Evolutionary conservation across 768 basidiomycete genomes (phyloP).

Genomic region (Cystobasidium tubakii): DNA sequence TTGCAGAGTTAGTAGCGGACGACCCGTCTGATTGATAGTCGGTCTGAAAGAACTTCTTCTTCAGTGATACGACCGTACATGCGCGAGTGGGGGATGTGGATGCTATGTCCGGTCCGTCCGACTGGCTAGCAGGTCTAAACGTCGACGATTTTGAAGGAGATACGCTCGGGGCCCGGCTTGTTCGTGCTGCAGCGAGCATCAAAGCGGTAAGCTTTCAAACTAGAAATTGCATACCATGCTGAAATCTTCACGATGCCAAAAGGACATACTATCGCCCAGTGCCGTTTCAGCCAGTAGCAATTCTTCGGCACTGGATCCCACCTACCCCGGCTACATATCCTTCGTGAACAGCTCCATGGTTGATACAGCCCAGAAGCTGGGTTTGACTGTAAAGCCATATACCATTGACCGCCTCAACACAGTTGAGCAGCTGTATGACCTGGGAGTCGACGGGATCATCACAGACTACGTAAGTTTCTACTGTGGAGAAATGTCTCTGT

Average conservation of each 20-base stretch:
- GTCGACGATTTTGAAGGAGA: slow-evolving; percentile 35
- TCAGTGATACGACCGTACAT: slow-evolving; percentile 32
- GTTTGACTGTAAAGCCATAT: slow-evolving; percentile 34
- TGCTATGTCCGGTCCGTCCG: slow-evolving; percentile 31
- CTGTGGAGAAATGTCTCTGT: background rate
- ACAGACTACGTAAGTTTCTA: slow-evolving; percentile 20
- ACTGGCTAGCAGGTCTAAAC: slow-evolving; percentile 33
- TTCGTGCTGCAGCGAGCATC: slow-evolving; percentile 34
- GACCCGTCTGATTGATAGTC: background rate
- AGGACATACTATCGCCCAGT: slow-evolving; percentile 36
- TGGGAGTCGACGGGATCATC: slow-evolving; percentile 25
- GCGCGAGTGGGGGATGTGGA: slow-evolving; percentile 11
- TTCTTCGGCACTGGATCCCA: slow-evolving; percentile 14
- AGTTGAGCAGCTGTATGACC: slow-evolving; percentile 9
- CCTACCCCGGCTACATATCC: slow-evolving; percentile 15
- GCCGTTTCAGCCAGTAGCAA: slow-evolving; percentile 28
- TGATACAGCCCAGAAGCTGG: slow-evolving; percentile 26
- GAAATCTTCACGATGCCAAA: background rate
- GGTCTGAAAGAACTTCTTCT: background rate
- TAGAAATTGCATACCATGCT: background rate
- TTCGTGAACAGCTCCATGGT: slow-evolving; percentile 34
- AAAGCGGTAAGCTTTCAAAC: background rate
- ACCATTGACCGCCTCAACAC: slow-evolving; percentile 35
- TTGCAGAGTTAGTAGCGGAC: slow-evolving; percentile 27
- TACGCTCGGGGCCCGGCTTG: slow-evolving; percentile 11